Conservation (phyloP, 371 early-diverging fungal genomes). For the Rhizomucor pusillus region DNA sequence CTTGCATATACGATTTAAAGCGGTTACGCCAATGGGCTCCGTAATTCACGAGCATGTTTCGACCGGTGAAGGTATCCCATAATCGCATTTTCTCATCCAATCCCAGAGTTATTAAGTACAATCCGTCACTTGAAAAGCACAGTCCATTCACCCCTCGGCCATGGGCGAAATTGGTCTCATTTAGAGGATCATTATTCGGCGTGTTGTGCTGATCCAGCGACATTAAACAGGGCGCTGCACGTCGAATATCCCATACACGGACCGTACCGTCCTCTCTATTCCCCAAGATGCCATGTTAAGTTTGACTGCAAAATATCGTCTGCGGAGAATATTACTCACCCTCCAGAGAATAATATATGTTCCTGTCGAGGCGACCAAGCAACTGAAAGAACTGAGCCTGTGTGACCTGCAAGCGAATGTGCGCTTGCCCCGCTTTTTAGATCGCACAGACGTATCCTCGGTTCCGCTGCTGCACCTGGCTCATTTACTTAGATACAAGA, state of each 20-base stretch:
- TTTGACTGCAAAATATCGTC: too few relatives aligned
- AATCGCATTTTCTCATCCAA: conserved; percentile 74
- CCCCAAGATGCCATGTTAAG: neutral
- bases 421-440: conserved; percentile 71
- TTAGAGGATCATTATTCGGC: conserved; percentile 32
- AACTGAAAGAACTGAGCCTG: conserved; percentile 63
- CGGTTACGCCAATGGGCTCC: conserved; percentile 57
- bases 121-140: conserved; percentile 62
- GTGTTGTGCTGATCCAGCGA: conserved; percentile 63
- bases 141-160: conserved; percentile 71
- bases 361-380: conserved; percentile 85
- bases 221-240: conserved; percentile 58
- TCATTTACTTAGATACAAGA: neutral
- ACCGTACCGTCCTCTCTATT: conserved; percentile 62
- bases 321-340: conserved; percentile 59
- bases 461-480: conserved; percentile 61
- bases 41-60: conserved; percentile 65
- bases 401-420: conserved; percentile 76
- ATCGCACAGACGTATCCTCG: conserved; percentile 79
- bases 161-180: conserved; percentile 62
- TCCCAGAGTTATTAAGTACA: conserved; percentile 62
- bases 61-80: conserved; percentile 77
- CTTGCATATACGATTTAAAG: conserved; percentile 39
- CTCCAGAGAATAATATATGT: conserved; percentile 77
- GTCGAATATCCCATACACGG: conserved; percentile 83